Base-by-base conservation (phyloP, 306 rosid genomes). In the Glycine latifolia region DNA sequence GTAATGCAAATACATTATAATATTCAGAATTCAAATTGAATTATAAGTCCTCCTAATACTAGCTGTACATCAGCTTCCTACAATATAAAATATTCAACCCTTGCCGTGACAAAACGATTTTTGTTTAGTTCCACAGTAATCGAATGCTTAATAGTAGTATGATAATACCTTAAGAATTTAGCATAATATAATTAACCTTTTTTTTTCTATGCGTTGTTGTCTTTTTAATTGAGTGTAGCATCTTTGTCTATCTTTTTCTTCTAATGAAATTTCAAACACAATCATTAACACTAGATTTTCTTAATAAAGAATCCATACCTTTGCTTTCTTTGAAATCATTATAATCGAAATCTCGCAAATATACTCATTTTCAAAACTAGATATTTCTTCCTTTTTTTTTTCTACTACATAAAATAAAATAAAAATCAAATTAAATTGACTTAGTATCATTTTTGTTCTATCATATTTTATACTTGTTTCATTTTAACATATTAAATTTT, bases 271-370 rank as follows among this genome's bases (percentile, higher is more conserved):
- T 55, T 78, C 72, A 79, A 83, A 73, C 87, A 73, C 67, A 73
- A 79, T 85, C 78, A 78, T 81, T 71, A 68, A 73, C 70, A 15
- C 15, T 11, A 41, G 81, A 81, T 81, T 73, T 85, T 59, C 60
- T 77, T 58, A 48, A 49, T 77, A 60, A 81, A 72, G 68, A 81
- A 77, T 77, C 65, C 79, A 71, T n/a, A 49, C 12, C 58, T 65
- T 81, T 71, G 72, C 73, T 85, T 76, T 72, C 50, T 55, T 48
- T 76, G 79, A 81, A 35, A 81, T 76, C 77, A 65, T 76, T 85
- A 62, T 77, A 63, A 48, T 62, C 62, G 48, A 55, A 63, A 39
- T 39, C 71, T 71, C 67, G 46, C 55, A 71, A 47, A 47, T 39
- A 63, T 69, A 46, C 54, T 71, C 8, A 35, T 47, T 37, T 81